Evolutionary conservation across 768 basidiomycete species (phyloP), one percentile per base, ranked within the genome.

Genomic region (Termitomyces bulborhizus): DNA sequence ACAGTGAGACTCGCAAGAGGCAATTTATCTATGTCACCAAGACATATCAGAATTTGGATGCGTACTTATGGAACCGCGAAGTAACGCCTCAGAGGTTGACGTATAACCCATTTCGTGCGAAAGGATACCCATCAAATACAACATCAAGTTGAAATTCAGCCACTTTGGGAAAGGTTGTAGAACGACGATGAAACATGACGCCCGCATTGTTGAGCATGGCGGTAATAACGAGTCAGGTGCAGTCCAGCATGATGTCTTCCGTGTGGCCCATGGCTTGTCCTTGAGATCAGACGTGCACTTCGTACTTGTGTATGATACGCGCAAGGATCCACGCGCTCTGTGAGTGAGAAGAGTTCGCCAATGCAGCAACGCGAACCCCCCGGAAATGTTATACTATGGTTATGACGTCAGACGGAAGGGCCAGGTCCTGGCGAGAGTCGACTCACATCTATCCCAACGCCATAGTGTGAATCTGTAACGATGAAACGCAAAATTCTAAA

Each of bases 401-500:
- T 3, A 8, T 27, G 3, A 42, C 18, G 18, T 53, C 9, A 50
- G 47, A 26, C 11, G 21, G 7, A 45, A 24, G 18, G 24, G 24
- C 34, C 12, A 32, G 42, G 40, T 18, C 37, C 18, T 49, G 43
- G 6, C 27, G 3, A 54, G 3, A 2, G 21, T 29, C 36, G 11
- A 48, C 77, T 44, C 54, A 77, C 78, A 79, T 13, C 76, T 79
- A 53, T 79, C 70, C 24, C 80, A 73, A 13, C 78, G 80, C 79
- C 79, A 82, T 70, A 69, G 53, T 81, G 80, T 1, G 70, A 65
- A 5, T 71, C 71, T 68, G 62, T 81, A 82, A 0, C n/a, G n/a
- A n/a, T n/a, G n/a, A n/a, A n/a, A n/a, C 76, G 72, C 44, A 77
- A 76, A 0, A 79, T 79, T 45, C 66, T 78, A 68, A 79, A 82